phyloP scores from a whole-genome alignment of 768 basidiomycete species.

The Tulasnella sp. region DNA sequence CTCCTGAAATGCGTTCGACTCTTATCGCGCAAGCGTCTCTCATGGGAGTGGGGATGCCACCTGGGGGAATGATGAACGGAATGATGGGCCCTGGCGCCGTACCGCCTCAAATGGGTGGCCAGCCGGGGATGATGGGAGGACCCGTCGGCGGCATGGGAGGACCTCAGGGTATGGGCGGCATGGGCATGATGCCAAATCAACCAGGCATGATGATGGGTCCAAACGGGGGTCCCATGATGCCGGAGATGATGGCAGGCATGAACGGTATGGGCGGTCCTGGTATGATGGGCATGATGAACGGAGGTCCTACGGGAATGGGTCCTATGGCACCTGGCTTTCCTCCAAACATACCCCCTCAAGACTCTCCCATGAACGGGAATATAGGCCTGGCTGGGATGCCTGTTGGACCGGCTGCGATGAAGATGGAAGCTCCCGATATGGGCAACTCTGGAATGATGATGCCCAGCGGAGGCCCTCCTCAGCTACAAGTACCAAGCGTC shows the following conservation, averaged over 20 bases:
- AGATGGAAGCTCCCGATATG: slow-evolving; percentile 2
- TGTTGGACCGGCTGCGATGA: neutral
- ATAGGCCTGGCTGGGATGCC: neutral
- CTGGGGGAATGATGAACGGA: slow-evolving; percentile 47
- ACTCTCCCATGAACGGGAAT: slow-evolving; percentile 13
- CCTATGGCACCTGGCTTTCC: neutral
- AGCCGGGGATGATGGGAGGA: slow-evolving; percentile 31
- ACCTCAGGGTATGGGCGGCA: slow-evolving; percentile 40
- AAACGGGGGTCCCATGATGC: slow-evolving; percentile 57
- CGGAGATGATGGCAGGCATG: slow-evolving; percentile 29
- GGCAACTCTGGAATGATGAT: slow-evolving; percentile 4
- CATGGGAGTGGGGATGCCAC: slow-evolving; percentile 36
- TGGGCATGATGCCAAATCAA: slow-evolving; percentile 27
- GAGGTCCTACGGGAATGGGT: neutral
- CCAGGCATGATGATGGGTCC: slow-evolving; percentile 13
- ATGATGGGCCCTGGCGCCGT: slow-evolving; percentile 29
- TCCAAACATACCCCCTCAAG: neutral
- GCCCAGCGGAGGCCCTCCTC: neutral
- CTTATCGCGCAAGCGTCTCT: slow-evolving; percentile 58
- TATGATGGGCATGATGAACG: slow-evolving; percentile 22
- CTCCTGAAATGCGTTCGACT: slow-evolving; percentile 76
- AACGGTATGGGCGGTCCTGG: slow-evolving; percentile 17
- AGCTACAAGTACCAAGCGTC: neutral
- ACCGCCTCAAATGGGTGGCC: slow-evolving; percentile 12
- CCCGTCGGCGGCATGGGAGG: neutral